Evolutionary conservation across 2,329 filamentous ascomycete genomes (phyloP), one percentile per base, ranked within the genome.

Genomic region (Nothomitra cinnamomea): DNA sequence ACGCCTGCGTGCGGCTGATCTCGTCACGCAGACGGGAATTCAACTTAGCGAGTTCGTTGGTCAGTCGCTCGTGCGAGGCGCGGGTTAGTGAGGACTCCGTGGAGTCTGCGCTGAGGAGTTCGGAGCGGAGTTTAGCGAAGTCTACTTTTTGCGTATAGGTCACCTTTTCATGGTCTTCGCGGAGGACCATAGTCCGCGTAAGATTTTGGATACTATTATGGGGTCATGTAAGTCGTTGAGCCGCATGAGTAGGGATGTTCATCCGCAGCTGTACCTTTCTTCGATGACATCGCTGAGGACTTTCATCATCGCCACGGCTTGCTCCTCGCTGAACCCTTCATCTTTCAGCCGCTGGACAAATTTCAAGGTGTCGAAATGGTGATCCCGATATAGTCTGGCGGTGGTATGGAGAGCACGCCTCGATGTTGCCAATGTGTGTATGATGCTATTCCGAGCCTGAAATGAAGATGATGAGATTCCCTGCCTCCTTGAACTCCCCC

Each of bases 281-380:
- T 96, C 87, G 59, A 98, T 95, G 8, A 96, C 90, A 66, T 96
- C 89, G 68, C 88, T 89, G 40, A 98, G 74, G 5, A 96, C 87
- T 65, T 86, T 87, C 92, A 98, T 96, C 85, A 95, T 92, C n/a
- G 92, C 90, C 24, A 87, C 88, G 1, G 89, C 83, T 69, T 98
- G 92, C 60, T 89, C 85, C 67, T 96, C 90, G 22, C 87, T 95
- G 67, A 96, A 95, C 0, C 92, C 92, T 66, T 98, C 92, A 59
- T 79, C 79, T 66, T 90, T 82, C 41, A 98, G 73, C 52, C 87
- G 77, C 69, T 95, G 87, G 40, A 98, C 89, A 65, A 98, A 95
- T 70, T 95, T 95, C 57, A 98, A 78, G 0, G 92, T 98, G 69
- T 98, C 92, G 65, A 98, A 98, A 68, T 98, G 89, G 68, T 98